Evolutionary conservation across 225 moss, liverwort and hornwort genomes (phyloP).

Genomic region (Pseudoscleropodium purum): DNA sequence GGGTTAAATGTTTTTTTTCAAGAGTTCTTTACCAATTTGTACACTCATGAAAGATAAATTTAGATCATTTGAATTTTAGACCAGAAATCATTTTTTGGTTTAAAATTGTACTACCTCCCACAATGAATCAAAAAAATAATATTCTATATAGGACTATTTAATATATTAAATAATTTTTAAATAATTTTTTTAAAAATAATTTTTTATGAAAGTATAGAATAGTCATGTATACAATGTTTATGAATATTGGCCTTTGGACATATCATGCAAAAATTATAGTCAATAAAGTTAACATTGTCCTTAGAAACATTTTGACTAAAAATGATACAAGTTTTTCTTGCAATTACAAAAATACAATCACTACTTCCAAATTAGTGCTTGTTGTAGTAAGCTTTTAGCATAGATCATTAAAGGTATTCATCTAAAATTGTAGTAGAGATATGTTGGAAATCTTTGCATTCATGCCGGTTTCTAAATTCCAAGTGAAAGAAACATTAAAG

Average conservation of each 20-base stretch:
- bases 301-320: neutral
- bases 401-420: neutral
- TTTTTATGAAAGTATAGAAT: neutral
- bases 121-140: neutral
- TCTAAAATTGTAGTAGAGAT: fast-evolving
- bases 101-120: neutral
- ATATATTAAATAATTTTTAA: too few species aligned
- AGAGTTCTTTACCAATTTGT: neutral
- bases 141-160: fast-evolving
- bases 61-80: too few species aligned
- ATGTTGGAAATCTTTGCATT: fast-evolving
- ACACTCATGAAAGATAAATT: fast-evolving
- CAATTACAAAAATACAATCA: too few species aligned
- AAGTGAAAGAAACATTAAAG: neutral
- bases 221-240: neutral
- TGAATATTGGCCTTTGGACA: fast-evolving
- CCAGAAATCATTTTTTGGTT: fast-evolving
- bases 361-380: neutral
- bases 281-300: neutral
- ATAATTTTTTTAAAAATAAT: neutral
- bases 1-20: too few species aligned
- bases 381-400: neutral
- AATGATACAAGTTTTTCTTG: too few species aligned
- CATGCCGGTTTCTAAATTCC: fast-evolving
- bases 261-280: neutral